Evolutionary conservation across 2,329 filamentous ascomycete species (phyloP).

Genomic region (Ceratocystiopsis brevicomis): DNA sequence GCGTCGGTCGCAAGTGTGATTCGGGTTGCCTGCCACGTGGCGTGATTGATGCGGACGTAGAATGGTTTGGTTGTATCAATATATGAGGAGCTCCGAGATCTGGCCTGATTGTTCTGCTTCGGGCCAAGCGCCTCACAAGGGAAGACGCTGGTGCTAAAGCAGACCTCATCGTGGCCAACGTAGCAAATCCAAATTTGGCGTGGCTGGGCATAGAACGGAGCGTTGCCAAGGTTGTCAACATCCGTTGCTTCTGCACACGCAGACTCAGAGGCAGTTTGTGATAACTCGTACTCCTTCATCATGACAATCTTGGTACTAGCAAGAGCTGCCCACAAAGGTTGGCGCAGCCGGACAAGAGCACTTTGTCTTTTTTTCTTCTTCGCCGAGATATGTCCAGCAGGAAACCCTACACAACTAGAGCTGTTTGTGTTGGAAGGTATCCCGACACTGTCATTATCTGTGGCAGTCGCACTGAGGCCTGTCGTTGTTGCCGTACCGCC

Average conservation of each 20-base stretch:
- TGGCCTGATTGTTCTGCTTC: too few species aligned
- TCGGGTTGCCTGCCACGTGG: conserved; percentile 59
- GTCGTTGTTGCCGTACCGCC: background rate
- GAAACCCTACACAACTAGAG: too few species aligned
- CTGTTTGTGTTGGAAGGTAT: too few species aligned
- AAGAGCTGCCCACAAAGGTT: conserved; percentile 85
- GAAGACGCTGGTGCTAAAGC: conserved; percentile 55
- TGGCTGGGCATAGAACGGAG: conserved; percentile 50
- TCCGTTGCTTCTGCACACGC: conserved; percentile 57
- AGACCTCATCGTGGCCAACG: conserved; percentile 58
- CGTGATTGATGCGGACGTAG: conserved; percentile 60
- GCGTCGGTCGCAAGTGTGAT: conserved; percentile 32
- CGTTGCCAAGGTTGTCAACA: conserved; percentile 58
- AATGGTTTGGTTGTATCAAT: conserved; percentile 57
- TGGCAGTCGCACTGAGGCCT: too few species aligned
- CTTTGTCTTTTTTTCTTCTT: conserved; percentile 85
- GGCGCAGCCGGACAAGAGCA: conserved; percentile 72
- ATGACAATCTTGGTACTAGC: conserved; percentile 94
- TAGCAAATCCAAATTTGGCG: conserved; percentile 68
- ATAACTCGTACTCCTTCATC: conserved; percentile 77
- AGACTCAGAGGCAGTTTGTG: conserved; percentile 54
- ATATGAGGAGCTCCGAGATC: conserved; percentile 19
- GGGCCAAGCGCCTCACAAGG: conserved; percentile 17
- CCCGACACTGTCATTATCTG: too few species aligned
- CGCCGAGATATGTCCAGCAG: conserved; percentile 28